Evolutionary conservation across 169 alveolate genomes (phyloP).

Genomic region (Theileria sp.): DNA sequence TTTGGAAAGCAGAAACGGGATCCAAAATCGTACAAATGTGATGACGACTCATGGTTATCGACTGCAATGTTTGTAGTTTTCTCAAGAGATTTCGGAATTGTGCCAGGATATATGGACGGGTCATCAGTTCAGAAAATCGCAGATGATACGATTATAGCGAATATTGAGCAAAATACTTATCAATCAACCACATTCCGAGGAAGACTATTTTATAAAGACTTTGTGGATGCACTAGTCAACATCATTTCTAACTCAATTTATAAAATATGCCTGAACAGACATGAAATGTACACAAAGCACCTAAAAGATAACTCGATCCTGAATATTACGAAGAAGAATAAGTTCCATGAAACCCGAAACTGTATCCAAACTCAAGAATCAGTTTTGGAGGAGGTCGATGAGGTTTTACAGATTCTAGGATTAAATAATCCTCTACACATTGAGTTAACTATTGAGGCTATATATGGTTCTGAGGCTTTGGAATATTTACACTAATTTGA

Average conservation of each 20-base stretch:
- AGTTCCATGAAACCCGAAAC: conserved; percentile 16
- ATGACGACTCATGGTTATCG: conserved; percentile 55
- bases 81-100: conserved; percentile 71
- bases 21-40: conserved; percentile 18
- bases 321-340: neutral
- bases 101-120: conserved; percentile 72
- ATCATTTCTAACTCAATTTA: conserved; percentile 38
- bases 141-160: conserved; percentile 13
- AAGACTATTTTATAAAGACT: conserved; percentile 50
- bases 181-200: conserved; percentile 15
- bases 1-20: conserved; percentile 32
- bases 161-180: conserved; percentile 3
- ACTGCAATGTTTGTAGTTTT: conserved; percentile 66
- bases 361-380: conserved; percentile 59
- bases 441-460: conserved; percentile 50
- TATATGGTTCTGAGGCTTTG: conserved; percentile 59
- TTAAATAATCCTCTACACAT: conserved; percentile 29
- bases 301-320: conserved; percentile 10
- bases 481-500: conserved; percentile 11
- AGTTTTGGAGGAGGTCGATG: conserved; percentile 35
- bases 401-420: conserved; percentile 48
- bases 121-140: conserved; percentile 48
- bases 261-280: conserved; percentile 31
- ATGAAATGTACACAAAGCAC: conserved; percentile 33
- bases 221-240: conserved; percentile 47